Evolutionary conservation across 108 stramenopile genomes (phyloP).

Genomic region (Fragilariopsis cylindrus): DNA sequence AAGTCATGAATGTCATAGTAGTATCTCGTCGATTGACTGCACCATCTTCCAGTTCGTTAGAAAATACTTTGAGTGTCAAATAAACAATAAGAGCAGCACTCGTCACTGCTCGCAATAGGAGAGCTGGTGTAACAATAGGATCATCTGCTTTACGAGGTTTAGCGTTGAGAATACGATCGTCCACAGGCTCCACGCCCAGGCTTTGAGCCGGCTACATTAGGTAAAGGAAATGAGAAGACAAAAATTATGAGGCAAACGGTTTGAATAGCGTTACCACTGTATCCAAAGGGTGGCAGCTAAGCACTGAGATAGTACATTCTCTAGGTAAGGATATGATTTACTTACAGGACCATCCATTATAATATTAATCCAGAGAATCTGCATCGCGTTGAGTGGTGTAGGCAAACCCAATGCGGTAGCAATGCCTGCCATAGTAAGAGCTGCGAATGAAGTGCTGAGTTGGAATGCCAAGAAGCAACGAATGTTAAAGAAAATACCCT

Average conservation of each 20-base stretch:
- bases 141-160: slow-evolving; percentile 89
- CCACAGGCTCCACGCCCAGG: slow-evolving; percentile 93
- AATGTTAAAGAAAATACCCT: slow-evolving; percentile 98
- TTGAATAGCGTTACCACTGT: too few relatives aligned
- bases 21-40: slow-evolving; percentile 87
- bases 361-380: slow-evolving; percentile 98
- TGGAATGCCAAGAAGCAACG: slow-evolving; percentile 97
- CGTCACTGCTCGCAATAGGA: slow-evolving; percentile 81
- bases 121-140: slow-evolving; percentile 84
- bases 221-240: not conserved
- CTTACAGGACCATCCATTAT: slow-evolving; percentile 95
- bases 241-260: not conserved
- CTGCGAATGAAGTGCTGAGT: slow-evolving; percentile 94
- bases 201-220: slow-evolving; percentile 53
- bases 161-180: slow-evolving; percentile 76
- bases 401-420: slow-evolving; percentile 86
- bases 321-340: not conserved
- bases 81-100: slow-evolving; percentile 87
- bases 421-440: slow-evolving; percentile 87
- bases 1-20: slow-evolving; percentile 98
- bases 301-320: not conserved
- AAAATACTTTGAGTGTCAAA: slow-evolving; percentile 88
- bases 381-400: slow-evolving; percentile 96
- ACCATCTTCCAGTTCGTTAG: slow-evolving; percentile 83
- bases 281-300: too few relatives aligned